Evolutionary conservation across 306 rosid genomes (phyloP), one percentile per base, ranked within the genome.

Genomic region (Herpetospermum pedunculosum): DNA sequence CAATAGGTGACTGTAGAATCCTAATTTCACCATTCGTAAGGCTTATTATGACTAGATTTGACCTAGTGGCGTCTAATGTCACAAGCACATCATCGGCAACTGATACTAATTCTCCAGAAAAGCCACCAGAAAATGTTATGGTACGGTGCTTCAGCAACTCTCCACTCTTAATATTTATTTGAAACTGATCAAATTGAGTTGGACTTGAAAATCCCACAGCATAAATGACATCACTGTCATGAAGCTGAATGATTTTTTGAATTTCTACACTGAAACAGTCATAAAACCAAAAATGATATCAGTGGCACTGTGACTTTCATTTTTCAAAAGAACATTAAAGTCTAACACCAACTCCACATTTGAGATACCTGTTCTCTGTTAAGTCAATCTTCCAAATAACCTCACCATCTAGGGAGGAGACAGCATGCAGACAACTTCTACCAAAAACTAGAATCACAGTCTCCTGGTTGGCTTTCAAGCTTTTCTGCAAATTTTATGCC

Each of bases 321-420:
- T 46, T 76, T 14, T 26, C 64, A 77, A 63, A 40, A 77, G 72
- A 77, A 32, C 50, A 68, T 18, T 18, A 29, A 26, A 49, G 25
- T n/a, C 55, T 50, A 11, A 13, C 30, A 75, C 52, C 38, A 72
- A 77, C 50, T 60, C 72, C 64, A 70, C 65, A 70, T 26, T 8
- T 50, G 15, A 13, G 6, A 59, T 83, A 95, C 97, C 96, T 89
- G 82, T 91, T 90, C 59, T 78, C 79, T 8, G 84, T 73, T 82
- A 91, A 76, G 83, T 91, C 92, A 73, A 83, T 85, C 81, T 55
- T 88, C 99, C 97, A 95, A 64, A 91, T 83, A 82, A 87, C 76
- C 72, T 87, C 89, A 32, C 99, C 99, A 34, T 87, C 91, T 60
- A 89, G 80, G 80, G 91, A 54, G 38, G 99, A 91, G 83, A 95